phyloP scores from a whole-genome alignment of 768 basidiomycete genomes.

The Trametes elegans region DNA sequence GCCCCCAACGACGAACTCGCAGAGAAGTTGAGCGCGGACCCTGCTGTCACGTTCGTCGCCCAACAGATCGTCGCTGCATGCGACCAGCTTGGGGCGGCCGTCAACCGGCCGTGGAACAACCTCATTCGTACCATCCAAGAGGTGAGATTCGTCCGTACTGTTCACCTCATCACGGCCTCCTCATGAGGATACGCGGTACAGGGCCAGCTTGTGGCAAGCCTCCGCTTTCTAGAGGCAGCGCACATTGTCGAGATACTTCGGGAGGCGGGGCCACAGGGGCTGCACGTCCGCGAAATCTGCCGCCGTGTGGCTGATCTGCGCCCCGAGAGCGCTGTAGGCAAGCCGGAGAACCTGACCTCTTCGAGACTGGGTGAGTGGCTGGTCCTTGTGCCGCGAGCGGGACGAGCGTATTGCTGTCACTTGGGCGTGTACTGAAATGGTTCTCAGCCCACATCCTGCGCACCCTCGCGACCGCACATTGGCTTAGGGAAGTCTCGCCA shows the following conservation, averaged over 20 bases:
- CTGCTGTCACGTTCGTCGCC: constrained; percentile 17
- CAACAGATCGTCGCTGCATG: constrained; percentile 26
- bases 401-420: constrained; percentile 8
- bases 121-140: constrained; percentile 67
- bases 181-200: too few relatives aligned
- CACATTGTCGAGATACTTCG: too few relatives aligned
- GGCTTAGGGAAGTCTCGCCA: constrained; percentile 21
- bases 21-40: constrained; percentile 19
- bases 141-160: constrained; percentile 43
- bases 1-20: not conserved
- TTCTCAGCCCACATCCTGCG: constrained; percentile 14
- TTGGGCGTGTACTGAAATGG: not conserved
- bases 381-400: constrained; percentile 23
- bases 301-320: too few relatives aligned
- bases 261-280: too few relatives aligned
- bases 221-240: too few relatives aligned
- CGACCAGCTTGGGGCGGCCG: constrained; percentile 21
- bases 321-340: constrained; percentile 14
- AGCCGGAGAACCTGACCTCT: not conserved
- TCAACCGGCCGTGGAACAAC: constrained; percentile 40
- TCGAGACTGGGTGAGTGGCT: not conserved
- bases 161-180: too few relatives aligned
- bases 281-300: too few relatives aligned
- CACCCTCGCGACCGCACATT: constrained; percentile 23
- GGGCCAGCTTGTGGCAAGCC: too few relatives aligned